Percentiles rank a stretch among this genome's conserved stretches.
Conservation (phyloP, 305 asterid genomes). For the Stenogyne calaminthoides region DNA sequence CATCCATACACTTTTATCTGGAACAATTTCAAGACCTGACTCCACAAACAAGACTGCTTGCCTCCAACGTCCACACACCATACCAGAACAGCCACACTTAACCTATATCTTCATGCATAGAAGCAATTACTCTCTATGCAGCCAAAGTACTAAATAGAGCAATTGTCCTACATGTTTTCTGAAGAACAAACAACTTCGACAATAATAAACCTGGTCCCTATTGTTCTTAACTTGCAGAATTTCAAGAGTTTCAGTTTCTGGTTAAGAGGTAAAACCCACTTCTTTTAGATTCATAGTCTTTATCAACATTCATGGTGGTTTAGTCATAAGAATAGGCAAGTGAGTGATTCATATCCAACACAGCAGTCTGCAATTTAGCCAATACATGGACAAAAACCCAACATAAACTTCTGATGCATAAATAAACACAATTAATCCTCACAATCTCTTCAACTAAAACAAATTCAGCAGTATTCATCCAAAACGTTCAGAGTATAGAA, state of each 20-base stretch:
- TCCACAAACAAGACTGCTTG: not conserved
- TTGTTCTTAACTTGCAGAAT: not conserved
- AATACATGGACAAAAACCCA: not conserved
- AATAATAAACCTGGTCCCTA: not conserved
- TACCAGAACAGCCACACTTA: not conserved
- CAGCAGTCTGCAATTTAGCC: not conserved
- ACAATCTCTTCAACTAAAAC: not conserved
- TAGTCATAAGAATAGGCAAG: not conserved
- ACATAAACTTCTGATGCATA: not conserved
- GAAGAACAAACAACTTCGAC: not conserved
- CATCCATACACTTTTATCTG: not conserved
- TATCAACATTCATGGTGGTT: not conserved
- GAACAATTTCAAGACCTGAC: slow-evolving; percentile 2
- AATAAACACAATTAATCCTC: not conserved
- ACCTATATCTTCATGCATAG: not conserved
- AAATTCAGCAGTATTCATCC: not conserved
- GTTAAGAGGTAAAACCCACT: not conserved
- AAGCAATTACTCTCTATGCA: not conserved
- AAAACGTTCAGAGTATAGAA: not conserved
- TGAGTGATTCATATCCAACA: not conserved
- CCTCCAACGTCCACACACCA: not conserved
- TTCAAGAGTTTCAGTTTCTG: not conserved
- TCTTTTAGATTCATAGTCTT: not conserved
- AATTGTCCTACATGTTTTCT: not conserved
- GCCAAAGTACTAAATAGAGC: not conserved